Base-by-base conservation (phyloP, 1,284 basidiomycete genomes). In the Cutaneotrichosporon arboriforme region DNA sequence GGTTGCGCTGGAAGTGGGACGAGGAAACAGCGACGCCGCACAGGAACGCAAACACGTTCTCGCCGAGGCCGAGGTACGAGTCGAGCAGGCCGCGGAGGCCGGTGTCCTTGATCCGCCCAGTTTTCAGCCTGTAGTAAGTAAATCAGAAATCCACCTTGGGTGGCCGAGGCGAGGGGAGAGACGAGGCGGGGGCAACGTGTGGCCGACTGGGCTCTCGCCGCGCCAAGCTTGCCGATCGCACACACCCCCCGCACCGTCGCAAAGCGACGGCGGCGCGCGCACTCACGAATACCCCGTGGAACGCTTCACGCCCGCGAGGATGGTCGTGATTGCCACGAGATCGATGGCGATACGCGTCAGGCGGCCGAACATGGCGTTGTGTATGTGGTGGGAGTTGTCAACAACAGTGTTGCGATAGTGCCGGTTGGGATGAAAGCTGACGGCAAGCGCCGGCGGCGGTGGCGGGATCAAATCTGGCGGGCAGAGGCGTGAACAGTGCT, bases 221-320 rank as follows among this genome's bases (percentile, higher is more conserved):
- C n/a, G n/a, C n/a, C n/a, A n/a, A n/a, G n/a, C n/a, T n/a, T n/a
- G n/a, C n/a, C 26, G 26, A 37, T 37, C 36, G 17, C 36, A 37
- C 15, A 14, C n/a, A n/a, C n/a, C n/a, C n/a, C n/a, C n/a, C n/a
- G n/a, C n/a, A n/a, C n/a, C n/a, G n/a, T n/a, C n/a, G n/a, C n/a
- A n/a, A n/a, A n/a, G n/a, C n/a, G n/a, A n/a, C n/a, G n/a, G n/a
- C n/a, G n/a, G n/a, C n/a, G n/a, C n/a, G n/a, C n/a, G n/a, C n/a
- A n/a, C 46, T 48, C 26, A 54, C 45, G 43, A 77, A 77, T 90
- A 90, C 20, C 91, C 91, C 52, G 86, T 92, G 36, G 89, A 86
- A 55, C 89, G 84, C 73, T 86, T 86, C 63, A 98, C 84, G 40
- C 94, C 94, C 35, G 94, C 94, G 26, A 94, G 77, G 4, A 97